Conservation (phyloP, 306 rosid genomes). For the Malus sylvestris region DNA sequence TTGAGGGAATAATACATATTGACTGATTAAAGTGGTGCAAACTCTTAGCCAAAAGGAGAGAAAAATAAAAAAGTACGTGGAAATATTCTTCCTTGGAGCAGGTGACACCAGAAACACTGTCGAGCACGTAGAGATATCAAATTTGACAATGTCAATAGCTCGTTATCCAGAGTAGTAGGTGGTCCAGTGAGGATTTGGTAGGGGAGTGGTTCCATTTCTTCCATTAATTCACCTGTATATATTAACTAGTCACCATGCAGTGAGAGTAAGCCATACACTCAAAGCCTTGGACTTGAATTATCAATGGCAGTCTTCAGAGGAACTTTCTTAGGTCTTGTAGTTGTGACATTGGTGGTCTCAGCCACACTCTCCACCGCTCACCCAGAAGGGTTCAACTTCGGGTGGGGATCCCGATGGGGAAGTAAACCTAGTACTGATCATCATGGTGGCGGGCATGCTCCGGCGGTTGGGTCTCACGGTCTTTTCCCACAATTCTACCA, state of each 20-base stretch:
- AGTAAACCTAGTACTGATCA: not conserved
- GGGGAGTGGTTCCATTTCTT: slow-evolving; percentile 36
- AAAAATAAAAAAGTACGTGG: not conserved
- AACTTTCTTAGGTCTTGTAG: slow-evolving; percentile 7
- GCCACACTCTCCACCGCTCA: slow-evolving; percentile 32
- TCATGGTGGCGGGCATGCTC: slow-evolving; percentile 23
- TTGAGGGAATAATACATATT: not conserved
- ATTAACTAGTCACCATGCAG: not conserved
- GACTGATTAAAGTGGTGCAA: not conserved
- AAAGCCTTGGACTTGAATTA: not conserved
- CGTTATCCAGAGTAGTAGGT: slow-evolving; percentile 20
- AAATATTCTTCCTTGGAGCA: slow-evolving; percentile 23
- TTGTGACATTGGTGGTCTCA: slow-evolving; percentile 21
- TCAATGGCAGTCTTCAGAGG: slow-evolving; percentile 32
- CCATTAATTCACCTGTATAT: slow-evolving; percentile 6
- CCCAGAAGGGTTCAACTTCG: slow-evolving; percentile 48
- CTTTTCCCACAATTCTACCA: slow-evolving; percentile 63
- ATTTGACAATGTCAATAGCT: slow-evolving; percentile 38
- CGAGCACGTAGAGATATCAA: not conserved
- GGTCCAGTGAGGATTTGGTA: slow-evolving; percentile 36
- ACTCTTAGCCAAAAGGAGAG: not conserved
- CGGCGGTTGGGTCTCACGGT: slow-evolving; percentile 32
- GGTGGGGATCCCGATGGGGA: slow-evolving; percentile 31
- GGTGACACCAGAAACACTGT: slow-evolving; percentile 28
- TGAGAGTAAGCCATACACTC: slow-evolving; percentile 10